phyloP scores from a whole-genome alignment of 2,329 filamentous ascomycete species.

The Colletotrichum sp. region DNA sequence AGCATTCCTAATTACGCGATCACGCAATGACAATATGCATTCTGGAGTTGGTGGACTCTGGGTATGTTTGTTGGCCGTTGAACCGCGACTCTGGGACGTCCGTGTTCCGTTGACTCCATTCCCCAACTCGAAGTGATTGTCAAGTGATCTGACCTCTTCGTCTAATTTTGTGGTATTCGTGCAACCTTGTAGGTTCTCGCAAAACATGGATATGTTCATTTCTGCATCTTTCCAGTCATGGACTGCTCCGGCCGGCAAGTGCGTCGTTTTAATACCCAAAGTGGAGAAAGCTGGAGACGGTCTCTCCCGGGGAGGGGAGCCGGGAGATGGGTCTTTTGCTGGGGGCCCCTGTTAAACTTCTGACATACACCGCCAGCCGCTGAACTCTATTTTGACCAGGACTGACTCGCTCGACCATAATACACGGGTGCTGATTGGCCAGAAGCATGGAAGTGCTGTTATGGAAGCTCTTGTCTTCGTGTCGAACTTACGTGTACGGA shows the following conservation, averaged over 20 bases:
- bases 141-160: neutral
- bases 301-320: neutral
- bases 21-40: neutral
- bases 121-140: neutral
- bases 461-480: neutral
- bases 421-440: neutral
- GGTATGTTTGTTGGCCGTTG: neutral
- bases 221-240: neutral
- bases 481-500: neutral
- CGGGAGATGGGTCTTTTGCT: neutral
- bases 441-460: neutral
- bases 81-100: neutral
- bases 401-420: neutral
- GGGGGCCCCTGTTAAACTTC: neutral
- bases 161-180: neutral
- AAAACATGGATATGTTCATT: neutral
- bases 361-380: neutral
- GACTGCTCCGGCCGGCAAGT: neutral
- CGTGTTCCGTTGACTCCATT: neutral
- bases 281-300: neutral
- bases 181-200: neutral
- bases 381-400: neutral
- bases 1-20: neutral
- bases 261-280: neutral
- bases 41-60: neutral